Evolutionary conservation across 2,329 filamentous ascomycete species (phyloP), one percentile per base, ranked within the genome.

Genomic region (Neonectria ditissima): DNA sequence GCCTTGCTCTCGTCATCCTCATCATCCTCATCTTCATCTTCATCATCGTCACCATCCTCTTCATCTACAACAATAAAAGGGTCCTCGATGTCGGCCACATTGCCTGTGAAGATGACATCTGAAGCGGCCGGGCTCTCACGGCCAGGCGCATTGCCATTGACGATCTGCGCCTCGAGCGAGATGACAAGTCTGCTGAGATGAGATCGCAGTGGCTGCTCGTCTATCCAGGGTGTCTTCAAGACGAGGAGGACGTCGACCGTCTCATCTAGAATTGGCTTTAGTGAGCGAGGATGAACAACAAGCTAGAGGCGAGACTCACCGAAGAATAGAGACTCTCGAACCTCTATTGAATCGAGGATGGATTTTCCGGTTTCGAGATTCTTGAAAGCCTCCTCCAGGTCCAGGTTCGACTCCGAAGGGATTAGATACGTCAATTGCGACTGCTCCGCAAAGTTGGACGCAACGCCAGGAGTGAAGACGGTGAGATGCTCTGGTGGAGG

Each of bases 321-420:
- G 74, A 94, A 93, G 75, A 92, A 91, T 41, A 94, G 81, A 58
- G 85, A 84, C 41, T 90, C 84, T 68, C 91, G 84, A 70, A 88
- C 85, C 45, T 86, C 80, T 72, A 93, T 83, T 18, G 84, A 84
- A 55, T 87, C 83, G 44, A 91, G 82, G 65, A 82, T 79, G 69
- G 80, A 80, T 67, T 81, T 79, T 57, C 79, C 82, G 67, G 78
- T 80, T 11, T 80, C 77, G 4, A 77, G 76, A 45, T 80, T 76
- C 56, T 78, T 79, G 59, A 90, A 82, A 2, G 79, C 79, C 24
- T 86, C 80, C 61, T 88, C 84, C 37, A 89, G 80, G 43, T 84
- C 77, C 58, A 89, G 80, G 39, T 86, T 74, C 59, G 87, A 89
- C 20, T 83, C 78, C 52, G 83, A 79, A 10, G 89, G 89, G 53